phyloP scores from a whole-genome alignment of 352 stramenopile genomes.

The Phytophthora tentaculata region DNA sequence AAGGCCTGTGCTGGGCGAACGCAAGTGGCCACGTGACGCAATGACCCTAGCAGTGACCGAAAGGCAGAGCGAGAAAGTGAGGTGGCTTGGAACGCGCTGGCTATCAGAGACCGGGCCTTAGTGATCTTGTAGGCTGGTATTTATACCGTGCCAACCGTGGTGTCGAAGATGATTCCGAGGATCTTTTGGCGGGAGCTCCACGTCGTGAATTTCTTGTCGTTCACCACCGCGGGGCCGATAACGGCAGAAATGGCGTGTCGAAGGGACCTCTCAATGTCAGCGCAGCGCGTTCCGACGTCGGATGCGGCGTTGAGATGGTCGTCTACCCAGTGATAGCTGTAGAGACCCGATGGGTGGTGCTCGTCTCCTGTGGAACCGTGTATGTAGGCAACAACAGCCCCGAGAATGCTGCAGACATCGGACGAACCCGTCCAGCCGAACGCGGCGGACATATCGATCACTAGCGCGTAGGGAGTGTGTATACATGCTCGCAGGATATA shows the following conservation, averaged over 20 bases:
- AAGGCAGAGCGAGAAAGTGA: neutral
- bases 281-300: neutral
- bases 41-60: neutral
- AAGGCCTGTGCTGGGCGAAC: neutral
- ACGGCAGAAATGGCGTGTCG: constrained; percentile 9
- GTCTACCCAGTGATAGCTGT: constrained; percentile 17
- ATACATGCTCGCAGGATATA: too few species aligned
- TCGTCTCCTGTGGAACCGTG: too few species aligned
- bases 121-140: constrained; percentile 4
- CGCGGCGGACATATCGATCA: constrained; percentile 15
- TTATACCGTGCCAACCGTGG: neutral
- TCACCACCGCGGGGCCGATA: constrained; percentile 3
- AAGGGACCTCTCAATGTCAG: neutral
- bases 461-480: too few species aligned
- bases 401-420: too few species aligned
- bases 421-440: constrained; percentile 38
- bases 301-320: constrained; percentile 11
- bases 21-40: constrained; percentile 1
- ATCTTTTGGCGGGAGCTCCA: constrained; percentile 16
- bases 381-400: too few species aligned
- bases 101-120: neutral
- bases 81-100: neutral
- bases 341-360: constrained; percentile 9
- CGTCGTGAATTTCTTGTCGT: constrained; percentile 26
- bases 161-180: constrained; percentile 21